These are phyloP conservation scores for Colletotrichum acutatum DNA, from an alignment of 2,329 filamentous ascomycete species.

Conservation along the genomic window DNA sequence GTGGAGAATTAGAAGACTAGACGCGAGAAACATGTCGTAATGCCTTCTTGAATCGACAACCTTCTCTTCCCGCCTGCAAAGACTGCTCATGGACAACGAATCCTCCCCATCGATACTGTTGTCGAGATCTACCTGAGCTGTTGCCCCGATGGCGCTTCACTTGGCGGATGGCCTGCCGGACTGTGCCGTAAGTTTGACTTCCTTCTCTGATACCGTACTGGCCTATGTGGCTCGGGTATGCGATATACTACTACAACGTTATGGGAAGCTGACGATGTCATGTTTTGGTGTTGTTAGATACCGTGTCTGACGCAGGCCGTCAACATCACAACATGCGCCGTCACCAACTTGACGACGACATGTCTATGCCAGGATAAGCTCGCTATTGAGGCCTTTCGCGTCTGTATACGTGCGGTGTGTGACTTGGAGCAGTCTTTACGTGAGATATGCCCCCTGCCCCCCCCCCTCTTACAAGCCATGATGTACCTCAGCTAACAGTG, in stretches of 20 bases:
- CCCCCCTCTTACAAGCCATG: too few species aligned
- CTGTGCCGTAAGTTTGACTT: constrained; percentile 15
- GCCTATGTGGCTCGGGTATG: too few species aligned
- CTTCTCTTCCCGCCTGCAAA: neutral
- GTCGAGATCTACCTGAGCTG: neutral
- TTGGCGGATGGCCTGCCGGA: constrained; percentile 13
- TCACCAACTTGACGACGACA: constrained; percentile 1
- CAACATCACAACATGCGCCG: constrained; percentile 17
- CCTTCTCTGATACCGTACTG: neutral
- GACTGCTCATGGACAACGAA: neutral
- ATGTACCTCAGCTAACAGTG: too few species aligned
- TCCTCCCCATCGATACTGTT: too few species aligned
- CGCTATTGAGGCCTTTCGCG: constrained; percentile 1
- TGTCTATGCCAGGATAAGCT: constrained; percentile 16
- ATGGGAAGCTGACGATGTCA: neutral
- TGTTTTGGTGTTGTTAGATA: neutral
- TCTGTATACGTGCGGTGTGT: constrained; percentile 11
- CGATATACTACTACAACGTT: neutral
- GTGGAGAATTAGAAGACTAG: neutral
- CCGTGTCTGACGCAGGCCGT: constrained; percentile 16
- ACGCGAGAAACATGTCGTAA: neutral
- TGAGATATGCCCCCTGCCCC: neutral
- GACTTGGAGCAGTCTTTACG: constrained; percentile 7
- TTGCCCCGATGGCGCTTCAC: constrained; percentile 1
- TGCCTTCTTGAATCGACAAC: neutral